A percentile compares a stretch with the other conserved stretches of the same genome.
Conservation (phyloP, 2,329 filamentous ascomycete species). For the Pochonia chlamydosporia region DNA sequence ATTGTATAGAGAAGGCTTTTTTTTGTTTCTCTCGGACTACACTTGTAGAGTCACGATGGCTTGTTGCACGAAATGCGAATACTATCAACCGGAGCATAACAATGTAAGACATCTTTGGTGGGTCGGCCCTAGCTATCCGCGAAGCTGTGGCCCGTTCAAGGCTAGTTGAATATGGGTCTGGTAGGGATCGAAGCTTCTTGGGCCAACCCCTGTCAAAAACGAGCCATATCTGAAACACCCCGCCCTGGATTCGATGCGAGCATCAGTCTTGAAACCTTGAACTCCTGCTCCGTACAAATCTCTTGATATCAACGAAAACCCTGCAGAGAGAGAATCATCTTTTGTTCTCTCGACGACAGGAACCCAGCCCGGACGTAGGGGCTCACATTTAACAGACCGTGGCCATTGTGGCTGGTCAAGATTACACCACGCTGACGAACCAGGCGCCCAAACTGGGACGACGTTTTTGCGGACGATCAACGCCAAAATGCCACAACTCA, state of each 20-base stretch:
- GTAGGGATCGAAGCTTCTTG: background rate
- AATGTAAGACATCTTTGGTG: conserved; percentile 5
- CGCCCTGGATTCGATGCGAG: background rate
- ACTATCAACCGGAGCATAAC: background rate
- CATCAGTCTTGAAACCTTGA: background rate
- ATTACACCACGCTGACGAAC: too few relatives aligned
- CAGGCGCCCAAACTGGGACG: too few relatives aligned
- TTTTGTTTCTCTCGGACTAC: background rate
- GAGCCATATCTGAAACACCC: conserved; percentile 7
- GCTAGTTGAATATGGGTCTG: background rate
- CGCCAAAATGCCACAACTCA: too few relatives aligned
- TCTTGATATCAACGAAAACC: background rate
- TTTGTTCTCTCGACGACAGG: background rate
- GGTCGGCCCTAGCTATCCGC: background rate
- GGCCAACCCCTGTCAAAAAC: conserved; percentile 2
- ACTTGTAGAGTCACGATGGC: background rate
- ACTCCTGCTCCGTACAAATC: conserved; percentile 1
- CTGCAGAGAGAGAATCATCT: too few relatives aligned
- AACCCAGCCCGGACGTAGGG: background rate
- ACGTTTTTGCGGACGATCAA: too few relatives aligned
- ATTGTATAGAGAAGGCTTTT: too few relatives aligned
- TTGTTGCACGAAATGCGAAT: conserved; percentile 1
- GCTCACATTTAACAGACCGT: too few relatives aligned
- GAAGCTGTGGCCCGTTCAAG: background rate
- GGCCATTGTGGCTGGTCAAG: too few relatives aligned